phyloP scores from a whole-genome alignment of 2,329 filamentous ascomycete genomes.

The Talaromyces amestolkiae region DNA sequence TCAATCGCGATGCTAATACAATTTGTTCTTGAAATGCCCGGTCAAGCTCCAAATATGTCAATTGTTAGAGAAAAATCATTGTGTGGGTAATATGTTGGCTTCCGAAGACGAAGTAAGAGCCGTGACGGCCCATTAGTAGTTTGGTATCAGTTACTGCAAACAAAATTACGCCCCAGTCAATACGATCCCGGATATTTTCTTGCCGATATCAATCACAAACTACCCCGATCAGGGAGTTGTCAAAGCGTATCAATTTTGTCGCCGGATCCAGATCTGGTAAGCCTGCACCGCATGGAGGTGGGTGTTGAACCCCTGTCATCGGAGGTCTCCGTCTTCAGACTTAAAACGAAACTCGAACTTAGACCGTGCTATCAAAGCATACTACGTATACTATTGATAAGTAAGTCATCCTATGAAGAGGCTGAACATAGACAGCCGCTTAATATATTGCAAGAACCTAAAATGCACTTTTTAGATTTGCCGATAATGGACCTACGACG shows the following conservation, averaged over 20 bases:
- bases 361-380: neutral
- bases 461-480: neutral
- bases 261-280: neutral
- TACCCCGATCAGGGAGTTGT: neutral
- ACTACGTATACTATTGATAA: neutral
- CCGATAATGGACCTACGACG: neutral
- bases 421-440: neutral
- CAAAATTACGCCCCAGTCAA: neutral
- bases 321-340: neutral
- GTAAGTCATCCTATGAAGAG: neutral
- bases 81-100: too few species aligned
- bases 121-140: too few species aligned
- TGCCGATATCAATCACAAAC: neutral
- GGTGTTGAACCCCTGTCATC: neutral
- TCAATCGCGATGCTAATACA: too few species aligned
- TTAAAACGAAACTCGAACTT: neutral
- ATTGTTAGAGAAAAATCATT: too few species aligned
- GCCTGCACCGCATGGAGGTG: neutral
- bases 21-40: too few species aligned
- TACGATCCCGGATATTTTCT: neutral
- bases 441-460: neutral
- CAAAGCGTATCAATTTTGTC: neutral
- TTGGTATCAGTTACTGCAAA: neutral
- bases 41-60: too few species aligned
- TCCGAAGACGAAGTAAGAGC: too few species aligned